A percentile compares a stretch with the other conserved stretches of the same genome.
Conservation (phyloP, 73 alveolate genomes). For the Paramecium octaurelia region DNA sequence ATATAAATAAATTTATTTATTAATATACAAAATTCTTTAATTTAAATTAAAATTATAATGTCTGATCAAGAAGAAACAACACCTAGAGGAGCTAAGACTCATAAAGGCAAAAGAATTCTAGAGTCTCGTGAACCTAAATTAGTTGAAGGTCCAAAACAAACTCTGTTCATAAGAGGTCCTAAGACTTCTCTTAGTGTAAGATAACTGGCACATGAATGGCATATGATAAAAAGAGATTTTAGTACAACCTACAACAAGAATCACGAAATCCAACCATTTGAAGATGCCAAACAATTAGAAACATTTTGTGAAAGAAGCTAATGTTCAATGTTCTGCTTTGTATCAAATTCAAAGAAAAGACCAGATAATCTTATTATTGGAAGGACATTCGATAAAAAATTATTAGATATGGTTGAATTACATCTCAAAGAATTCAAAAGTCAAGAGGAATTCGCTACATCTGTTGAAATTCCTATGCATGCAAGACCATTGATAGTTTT, state of each 20-base stretch:
- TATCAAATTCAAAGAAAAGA: conserved; percentile 74
- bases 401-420: conserved; percentile 78
- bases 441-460: conserved; percentile 49
- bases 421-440: conserved; percentile 63
- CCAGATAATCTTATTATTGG: conserved; percentile 79
- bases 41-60: conserved; percentile 2
- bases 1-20: not conserved
- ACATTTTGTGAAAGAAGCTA: conserved; percentile 55
- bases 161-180: conserved; percentile 71
- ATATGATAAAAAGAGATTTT: conserved; percentile 59
- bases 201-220: conserved; percentile 63
- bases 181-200: conserved; percentile 61
- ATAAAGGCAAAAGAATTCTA: conserved; percentile 67
- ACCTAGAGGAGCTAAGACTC: conserved; percentile 65
- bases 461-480: conserved; percentile 56
- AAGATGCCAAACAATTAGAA: conserved; percentile 64
- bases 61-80: conserved; percentile 43
- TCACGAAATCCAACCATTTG: conserved; percentile 72
- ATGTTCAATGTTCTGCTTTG: conserved; percentile 67
- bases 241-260: conserved; percentile 45
- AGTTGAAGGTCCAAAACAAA: conserved; percentile 66
- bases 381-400: conserved; percentile 67
- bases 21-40: not conserved
- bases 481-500: conserved; percentile 72
- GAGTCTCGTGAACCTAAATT: conserved; percentile 69